A percentile compares a stretch with the other conserved stretches of the same genome.
Conservation (phyloP, 1,139 yeast genomes). For the Taiozyma onychis region DNA sequence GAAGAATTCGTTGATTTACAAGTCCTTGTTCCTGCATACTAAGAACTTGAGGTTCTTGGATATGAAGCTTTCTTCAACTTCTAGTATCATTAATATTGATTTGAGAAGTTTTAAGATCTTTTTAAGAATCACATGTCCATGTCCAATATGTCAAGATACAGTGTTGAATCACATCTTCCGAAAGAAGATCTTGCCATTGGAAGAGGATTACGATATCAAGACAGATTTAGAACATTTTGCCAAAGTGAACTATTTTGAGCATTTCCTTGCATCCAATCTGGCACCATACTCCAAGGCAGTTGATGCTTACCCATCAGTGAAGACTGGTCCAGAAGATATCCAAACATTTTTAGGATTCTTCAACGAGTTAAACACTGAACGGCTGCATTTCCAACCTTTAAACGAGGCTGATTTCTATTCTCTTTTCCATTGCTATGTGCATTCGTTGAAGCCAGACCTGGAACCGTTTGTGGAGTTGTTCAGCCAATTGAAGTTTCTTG, state of each 20-base stretch:
- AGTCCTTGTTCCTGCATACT: constrained; percentile 28
- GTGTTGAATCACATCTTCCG: constrained; percentile 26
- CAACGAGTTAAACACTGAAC: constrained; percentile 20
- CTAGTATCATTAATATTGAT: constrained; percentile 27
- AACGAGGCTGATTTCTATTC: constrained; percentile 27
- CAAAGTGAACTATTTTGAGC: constrained; percentile 30
- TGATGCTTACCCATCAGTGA: constrained; percentile 34
- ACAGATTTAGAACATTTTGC: constrained; percentile 26
- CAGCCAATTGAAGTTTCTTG: constrained; percentile 30
- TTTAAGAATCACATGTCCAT: constrained; percentile 27
- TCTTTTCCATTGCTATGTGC: constrained; percentile 32
- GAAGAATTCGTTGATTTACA: constrained; percentile 27
- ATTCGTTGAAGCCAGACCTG: constrained; percentile 30
- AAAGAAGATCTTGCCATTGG: constrained; percentile 26
- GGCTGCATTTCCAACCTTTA: constrained; percentile 23
- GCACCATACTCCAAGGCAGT: constrained; percentile 37
- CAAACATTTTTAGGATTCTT: constrained; percentile 27
- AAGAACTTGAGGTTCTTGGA: constrained; percentile 32
- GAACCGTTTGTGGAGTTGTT: constrained; percentile 30
- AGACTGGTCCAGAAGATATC: constrained; percentile 33
- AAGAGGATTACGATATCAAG: constrained; percentile 24
- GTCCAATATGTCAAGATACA: constrained; percentile 24
- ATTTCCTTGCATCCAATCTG: constrained; percentile 28
- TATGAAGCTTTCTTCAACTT: constrained; percentile 23
- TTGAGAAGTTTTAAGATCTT: constrained; percentile 26